Conservation (phyloP, 139 green algal species). For the Cymbomonas tetramitiformis region DNA sequence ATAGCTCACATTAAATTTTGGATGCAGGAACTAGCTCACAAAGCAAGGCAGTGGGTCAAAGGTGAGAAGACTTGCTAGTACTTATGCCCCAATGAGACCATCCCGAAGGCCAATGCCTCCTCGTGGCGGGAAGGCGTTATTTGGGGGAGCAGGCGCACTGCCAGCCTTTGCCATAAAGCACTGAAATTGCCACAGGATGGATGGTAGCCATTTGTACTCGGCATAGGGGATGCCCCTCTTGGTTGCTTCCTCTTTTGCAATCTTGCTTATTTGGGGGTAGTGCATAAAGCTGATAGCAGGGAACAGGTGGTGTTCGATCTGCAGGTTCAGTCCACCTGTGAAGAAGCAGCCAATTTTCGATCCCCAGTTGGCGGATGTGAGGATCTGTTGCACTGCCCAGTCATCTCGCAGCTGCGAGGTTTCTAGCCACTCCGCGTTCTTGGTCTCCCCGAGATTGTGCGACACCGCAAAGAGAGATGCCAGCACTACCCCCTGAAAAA, state of each 20-base stretch:
- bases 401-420: constrained; percentile 24
- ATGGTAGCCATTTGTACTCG: constrained; percentile 18
- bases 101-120: too few relatives aligned
- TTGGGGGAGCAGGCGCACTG: too few relatives aligned
- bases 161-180: too few relatives aligned
- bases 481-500: constrained; percentile 59
- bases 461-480: constrained; percentile 58
- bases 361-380: constrained; percentile 68
- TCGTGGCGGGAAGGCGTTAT: too few relatives aligned
- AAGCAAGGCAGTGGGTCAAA: too few relatives aligned
- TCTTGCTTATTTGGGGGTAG: constrained; percentile 29
- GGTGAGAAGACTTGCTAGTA: too few relatives aligned
- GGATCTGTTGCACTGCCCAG: constrained; percentile 61
- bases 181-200: constrained; percentile 20
- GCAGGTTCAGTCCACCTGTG: constrained; percentile 60
- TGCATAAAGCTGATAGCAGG: constrained; percentile 28
- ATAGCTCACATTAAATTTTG: too few relatives aligned
- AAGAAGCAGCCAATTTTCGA: constrained; percentile 65
- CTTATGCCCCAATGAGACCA: too few relatives aligned
- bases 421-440: constrained; percentile 24
- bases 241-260: constrained; percentile 19
- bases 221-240: constrained; percentile 10
- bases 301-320: constrained; percentile 41
- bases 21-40: too few relatives aligned
- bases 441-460: constrained; percentile 63